Conservation (phyloP, 192 early-diverging fungal species). For the Pilaira anomala region DNA sequence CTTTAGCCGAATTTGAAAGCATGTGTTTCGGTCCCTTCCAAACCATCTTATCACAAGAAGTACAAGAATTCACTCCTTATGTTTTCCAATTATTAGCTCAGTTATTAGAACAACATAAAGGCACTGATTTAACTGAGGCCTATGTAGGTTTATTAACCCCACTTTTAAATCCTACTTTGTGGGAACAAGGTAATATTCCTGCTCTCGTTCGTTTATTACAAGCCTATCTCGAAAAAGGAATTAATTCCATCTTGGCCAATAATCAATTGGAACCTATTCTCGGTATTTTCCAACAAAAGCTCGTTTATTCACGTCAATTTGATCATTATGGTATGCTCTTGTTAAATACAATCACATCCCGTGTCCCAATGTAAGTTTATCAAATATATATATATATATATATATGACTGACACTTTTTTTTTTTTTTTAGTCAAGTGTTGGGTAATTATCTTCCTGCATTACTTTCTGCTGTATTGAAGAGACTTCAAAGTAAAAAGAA, state of each 20-base stretch:
- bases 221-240: constrained; percentile 78
- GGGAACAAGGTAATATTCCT: constrained; percentile 94
- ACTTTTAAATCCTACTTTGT: constrained; percentile 81
- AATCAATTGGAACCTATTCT: constrained; percentile 80
- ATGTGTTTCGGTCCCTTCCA: constrained; percentile 89
- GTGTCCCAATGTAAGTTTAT: constrained; percentile 67
- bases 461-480: constrained; percentile 44
- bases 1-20: constrained; percentile 80
- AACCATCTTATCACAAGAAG: constrained; percentile 78
- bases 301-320: constrained; percentile 78
- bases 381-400: constrained; percentile 11
- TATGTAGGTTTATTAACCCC: constrained; percentile 76
- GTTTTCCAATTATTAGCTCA: constrained; percentile 95
- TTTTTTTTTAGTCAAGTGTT: constrained; percentile 48
- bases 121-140: constrained; percentile 57
- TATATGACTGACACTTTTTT: constrained; percentile 21
- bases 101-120: constrained; percentile 74
- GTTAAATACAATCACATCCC: constrained; percentile 71
- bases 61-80: constrained; percentile 93
- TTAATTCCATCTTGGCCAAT: constrained; percentile 61
- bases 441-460: constrained; percentile 45
- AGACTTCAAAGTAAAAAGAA: constrained; percentile 51
- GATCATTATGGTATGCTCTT: constrained; percentile 87
- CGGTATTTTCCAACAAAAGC: constrained; percentile 86
- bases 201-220: constrained; percentile 88